phyloP scores from a whole-genome alignment of 345 rosid species.

The Syzygium oleosum region DNA sequence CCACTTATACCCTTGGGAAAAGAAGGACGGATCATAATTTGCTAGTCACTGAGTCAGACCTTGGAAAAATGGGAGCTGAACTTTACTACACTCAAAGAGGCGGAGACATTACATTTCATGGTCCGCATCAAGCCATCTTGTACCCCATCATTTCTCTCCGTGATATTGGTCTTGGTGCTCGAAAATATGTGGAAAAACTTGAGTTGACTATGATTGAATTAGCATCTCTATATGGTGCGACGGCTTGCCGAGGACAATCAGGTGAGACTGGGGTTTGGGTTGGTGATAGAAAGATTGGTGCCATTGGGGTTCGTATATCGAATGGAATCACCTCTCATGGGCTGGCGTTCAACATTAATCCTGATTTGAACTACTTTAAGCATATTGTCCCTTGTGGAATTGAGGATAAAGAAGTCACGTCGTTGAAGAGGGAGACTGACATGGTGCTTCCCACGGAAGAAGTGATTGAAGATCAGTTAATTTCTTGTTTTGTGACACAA shows the following conservation, averaged over 20 bases:
- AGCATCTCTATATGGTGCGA: conserved; percentile 58
- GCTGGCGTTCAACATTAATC: conserved; percentile 73
- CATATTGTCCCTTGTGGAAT: conserved; percentile 93
- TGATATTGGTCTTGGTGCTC: conserved; percentile 61
- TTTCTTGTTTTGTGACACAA: conserved; percentile 57
- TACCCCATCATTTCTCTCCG: conserved; percentile 78
- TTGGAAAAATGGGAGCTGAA: conserved; percentile 60
- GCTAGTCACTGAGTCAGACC: conserved; percentile 53
- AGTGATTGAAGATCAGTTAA: conserved; percentile 63
- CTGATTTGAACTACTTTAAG: conserved; percentile 76
- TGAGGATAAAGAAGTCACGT: conserved; percentile 71
- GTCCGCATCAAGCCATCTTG: conserved; percentile 75
- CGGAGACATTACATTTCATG: conserved; percentile 87
- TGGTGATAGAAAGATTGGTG: conserved; percentile 81
- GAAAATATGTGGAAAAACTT: conserved; percentile 71
- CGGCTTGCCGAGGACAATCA: conserved; percentile 53
- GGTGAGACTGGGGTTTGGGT: conserved; percentile 95
- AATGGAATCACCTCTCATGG: conserved; percentile 83
- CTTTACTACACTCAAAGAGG: conserved; percentile 92
- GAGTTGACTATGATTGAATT: conserved; percentile 69
- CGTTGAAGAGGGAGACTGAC: conserved; percentile 66
- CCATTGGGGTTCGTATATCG: conserved; percentile 78
- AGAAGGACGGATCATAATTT: conserved; percentile 71
- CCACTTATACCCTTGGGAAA: conserved; percentile 78
- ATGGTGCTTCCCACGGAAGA: conserved; percentile 55